Evolutionary conservation across 2,329 filamentous ascomycete species (phyloP), one percentile per base, ranked within the genome.

Genomic region (Elsinoe perseae): DNA sequence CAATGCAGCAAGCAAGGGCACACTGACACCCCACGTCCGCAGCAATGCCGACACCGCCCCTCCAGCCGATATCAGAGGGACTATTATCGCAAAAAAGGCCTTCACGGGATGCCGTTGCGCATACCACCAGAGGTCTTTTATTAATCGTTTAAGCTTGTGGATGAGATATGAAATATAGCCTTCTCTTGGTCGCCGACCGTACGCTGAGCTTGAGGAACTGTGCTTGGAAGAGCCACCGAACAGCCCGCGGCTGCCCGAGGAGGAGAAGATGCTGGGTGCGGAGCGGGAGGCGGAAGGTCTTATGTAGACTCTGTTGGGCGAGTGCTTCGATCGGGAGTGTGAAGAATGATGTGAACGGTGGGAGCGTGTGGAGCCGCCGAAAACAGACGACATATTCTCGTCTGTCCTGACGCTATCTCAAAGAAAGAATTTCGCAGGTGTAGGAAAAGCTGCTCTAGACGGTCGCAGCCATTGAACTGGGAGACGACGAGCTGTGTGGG

Each of bases 61-160:
- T 53, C 89, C 89, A 8, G 68, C 69, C 1, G 86, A 90, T 65
- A 96, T 75, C 57, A 97, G 78, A 8, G 92, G 92, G 80, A 96
- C 83, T 65, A 96, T 80, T 60, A 95, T 60, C 90, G 80, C 76
- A 75, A 96, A 87, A 75, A 96, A 87, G 48, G 95, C 87, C 73
- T 95, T 95, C 67, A 89, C 74, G 0, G 91, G 92, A 73, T 96
- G 86, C 34, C 83, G 80, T 68, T 88, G 86, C 65, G 88, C 86
- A 73, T 92, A 95, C 69, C 85, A 81, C 69, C 86, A 77, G 7
- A 96, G 82, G 68, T 95, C 85, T 65, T 86, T 86, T 57, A 95
- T 74, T 60, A 95, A 81, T 42, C 86, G 83, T 67, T 85, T 86
- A 59, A 96, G 81, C 65, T 89, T 85, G 70, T 82, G 81, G 69